These are phyloP conservation scores for Saccharomycopsis selenospora DNA, from an alignment of 805 yeast species.

Conservation along the genomic window DNA sequence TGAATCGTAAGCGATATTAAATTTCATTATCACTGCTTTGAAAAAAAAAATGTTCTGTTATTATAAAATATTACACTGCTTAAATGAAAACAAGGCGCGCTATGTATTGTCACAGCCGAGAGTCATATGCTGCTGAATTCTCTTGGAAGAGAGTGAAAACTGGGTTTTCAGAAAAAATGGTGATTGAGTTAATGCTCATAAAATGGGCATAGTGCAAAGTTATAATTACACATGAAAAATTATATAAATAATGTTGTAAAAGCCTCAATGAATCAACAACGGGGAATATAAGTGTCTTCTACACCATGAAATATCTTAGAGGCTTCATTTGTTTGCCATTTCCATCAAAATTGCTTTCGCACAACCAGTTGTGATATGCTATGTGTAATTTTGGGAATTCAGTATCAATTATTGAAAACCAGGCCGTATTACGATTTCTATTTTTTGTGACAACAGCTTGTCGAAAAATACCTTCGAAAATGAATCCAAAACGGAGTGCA, in stretches of 20 bases:
- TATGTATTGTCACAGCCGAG: too few species aligned
- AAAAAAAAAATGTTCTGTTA: too few species aligned
- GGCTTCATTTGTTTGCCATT: constrained; percentile 17
- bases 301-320: constrained; percentile 2
- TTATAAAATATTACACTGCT: too few species aligned
- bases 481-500: constrained; percentile 29
- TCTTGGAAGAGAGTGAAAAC: too few species aligned
- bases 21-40: too few species aligned
- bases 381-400: constrained; percentile 27
- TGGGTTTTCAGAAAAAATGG: background rate
- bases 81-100: too few species aligned
- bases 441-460: constrained; percentile 27
- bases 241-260: background rate
- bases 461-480: constrained; percentile 29
- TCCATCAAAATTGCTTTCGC: constrained; percentile 24
- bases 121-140: too few species aligned
- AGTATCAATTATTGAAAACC: constrained; percentile 28
- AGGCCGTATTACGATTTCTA: constrained; percentile 28
- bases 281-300: constrained; percentile 1
- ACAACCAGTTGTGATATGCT: constrained; percentile 27
- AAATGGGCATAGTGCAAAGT: background rate
- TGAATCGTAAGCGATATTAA: too few species aligned
- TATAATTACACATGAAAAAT: background rate
- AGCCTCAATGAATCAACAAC: background rate
- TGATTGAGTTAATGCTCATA: background rate